These are phyloP conservation scores for Syncephalis fuscata DNA, from an alignment of 371 early-diverging fungal species.

Conservation along the genomic window DNA sequence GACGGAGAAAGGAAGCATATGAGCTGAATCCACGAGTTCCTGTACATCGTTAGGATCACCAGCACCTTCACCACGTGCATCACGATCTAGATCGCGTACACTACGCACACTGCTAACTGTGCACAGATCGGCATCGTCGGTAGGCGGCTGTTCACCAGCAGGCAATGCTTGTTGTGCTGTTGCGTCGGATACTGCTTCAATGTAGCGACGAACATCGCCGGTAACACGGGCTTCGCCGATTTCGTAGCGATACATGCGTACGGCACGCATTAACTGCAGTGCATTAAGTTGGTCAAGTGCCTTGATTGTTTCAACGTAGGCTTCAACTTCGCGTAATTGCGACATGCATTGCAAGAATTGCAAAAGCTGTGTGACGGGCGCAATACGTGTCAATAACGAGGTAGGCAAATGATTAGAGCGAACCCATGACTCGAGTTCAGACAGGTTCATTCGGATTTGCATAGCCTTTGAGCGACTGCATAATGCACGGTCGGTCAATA, in stretches of 20 bases:
- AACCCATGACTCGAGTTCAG: slow-evolving; percentile 69
- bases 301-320: slow-evolving; percentile 52
- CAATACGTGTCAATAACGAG: slow-evolving; percentile 21
- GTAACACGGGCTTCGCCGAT: slow-evolving; percentile 51
- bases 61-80: slow-evolving; percentile 4
- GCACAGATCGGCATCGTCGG: slow-evolving; percentile 11
- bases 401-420: slow-evolving; percentile 32
- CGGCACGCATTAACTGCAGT: slow-evolving; percentile 47
- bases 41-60: slow-evolving; percentile 19
- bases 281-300: slow-evolving; percentile 44
- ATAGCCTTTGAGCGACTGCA: slow-evolving; percentile 65
- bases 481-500: slow-evolving; percentile 50
- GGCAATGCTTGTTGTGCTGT: slow-evolving; percentile 27
- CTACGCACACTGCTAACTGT: slow-evolving; percentile 1
- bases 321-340: slow-evolving; percentile 37
- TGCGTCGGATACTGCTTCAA: slow-evolving; percentile 43
- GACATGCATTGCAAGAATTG: slow-evolving; percentile 72
- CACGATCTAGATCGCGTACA: background rate
- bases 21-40: slow-evolving; percentile 25
- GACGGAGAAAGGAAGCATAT: slow-evolving; percentile 32
- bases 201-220: slow-evolving; percentile 51
- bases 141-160: slow-evolving; percentile 18
- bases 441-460: slow-evolving; percentile 71
- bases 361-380: slow-evolving; percentile 55
- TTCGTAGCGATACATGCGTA: slow-evolving; percentile 71